Conservation (phyloP, 164 flowering plant species). For the Tetrastigma voinierianum region DNA sequence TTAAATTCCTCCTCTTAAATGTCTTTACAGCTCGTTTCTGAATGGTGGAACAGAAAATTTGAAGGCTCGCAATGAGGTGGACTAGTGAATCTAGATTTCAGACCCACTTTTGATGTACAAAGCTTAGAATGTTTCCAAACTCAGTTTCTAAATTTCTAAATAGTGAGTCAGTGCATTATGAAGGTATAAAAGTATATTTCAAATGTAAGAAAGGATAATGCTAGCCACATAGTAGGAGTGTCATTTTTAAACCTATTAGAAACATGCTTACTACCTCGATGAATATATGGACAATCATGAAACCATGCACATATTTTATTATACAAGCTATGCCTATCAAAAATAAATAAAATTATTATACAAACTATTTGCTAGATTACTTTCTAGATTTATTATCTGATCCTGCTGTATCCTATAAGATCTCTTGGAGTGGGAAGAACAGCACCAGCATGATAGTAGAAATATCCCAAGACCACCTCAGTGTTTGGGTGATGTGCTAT, state of each 20-base stretch:
- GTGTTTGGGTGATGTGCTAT: neutral
- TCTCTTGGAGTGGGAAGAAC: slow-evolving; percentile 91
- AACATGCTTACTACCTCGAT: neutral
- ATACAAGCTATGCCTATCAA: too few species aligned
- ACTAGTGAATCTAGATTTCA: neutral
- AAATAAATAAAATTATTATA: too few species aligned
- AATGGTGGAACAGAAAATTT: neutral
- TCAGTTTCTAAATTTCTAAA: neutral
- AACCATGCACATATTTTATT: neutral
- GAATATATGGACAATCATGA: neutral
- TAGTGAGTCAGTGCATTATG: neutral
- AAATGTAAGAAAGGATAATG: neutral
- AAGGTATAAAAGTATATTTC: too few species aligned
- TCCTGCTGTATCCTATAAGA: slow-evolving; percentile 88
- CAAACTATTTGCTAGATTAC: slow-evolving; percentile 3
- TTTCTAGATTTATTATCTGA: too few species aligned
- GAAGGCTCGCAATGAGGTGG: neutral
- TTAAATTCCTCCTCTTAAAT: neutral
- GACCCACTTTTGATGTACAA: neutral
- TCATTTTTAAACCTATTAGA: neutral
- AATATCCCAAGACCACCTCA: slow-evolving; percentile 73
- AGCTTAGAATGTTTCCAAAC: neutral
- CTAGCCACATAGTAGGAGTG: neutral
- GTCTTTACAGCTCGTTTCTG: neutral
- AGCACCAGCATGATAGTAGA: slow-evolving; percentile 86